Evolutionary conservation across 208 protist genomes (phyloP), one percentile per base, ranked within the genome.

Genomic region (Trypanosoma melophagium): DNA sequence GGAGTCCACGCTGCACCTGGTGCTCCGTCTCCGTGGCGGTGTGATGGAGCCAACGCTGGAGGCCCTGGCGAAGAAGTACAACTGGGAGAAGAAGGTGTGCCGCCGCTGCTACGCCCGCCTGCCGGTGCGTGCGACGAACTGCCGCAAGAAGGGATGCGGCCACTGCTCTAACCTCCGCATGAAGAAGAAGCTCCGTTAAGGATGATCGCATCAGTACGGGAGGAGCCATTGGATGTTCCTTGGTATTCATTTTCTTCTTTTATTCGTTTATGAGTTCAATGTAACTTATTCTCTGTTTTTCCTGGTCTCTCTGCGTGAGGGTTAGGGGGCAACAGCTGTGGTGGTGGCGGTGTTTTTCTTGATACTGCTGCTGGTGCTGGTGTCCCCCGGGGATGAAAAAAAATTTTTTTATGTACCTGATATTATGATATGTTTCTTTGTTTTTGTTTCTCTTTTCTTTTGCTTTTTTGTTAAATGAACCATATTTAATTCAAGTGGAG

Each of bases 141-240:
- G 99, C 97, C 87, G 99, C 77, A 99, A 99, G 95, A 99, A 99
- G 95, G 99, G 98, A 82, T 99, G 98, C 82, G 98, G 98, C 61
- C 98, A 99, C 95, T 97, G 85, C 86, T 99, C 90, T 79, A 85
- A 99, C 81, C 92, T 99, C 17, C 96, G 99, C 83, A 90, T 95
- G 80, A 99, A 99, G 98, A 99, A 99, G 98, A 99, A 99, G 93
- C 76, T 99, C 40, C 99, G 99, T 77, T 99, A 99, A 97, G 60
- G 49, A 19, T 60, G 28, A 5, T 35, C 28, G 5, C 28, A 35
- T 5, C 28, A 35, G 28, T 35, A 35, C 28, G 5, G 28, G 28
- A 35, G 28, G 28, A 35, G 28, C 28, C 28, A 35, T 35, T 35
- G 28, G 28, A 35, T 35, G 28, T 35, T 35, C 28, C 28, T 35